Evolutionary conservation across 1,284 basidiomycete species (phyloP), one percentile per base, ranked within the genome.

Genomic region (Gomphus bonarii): DNA sequence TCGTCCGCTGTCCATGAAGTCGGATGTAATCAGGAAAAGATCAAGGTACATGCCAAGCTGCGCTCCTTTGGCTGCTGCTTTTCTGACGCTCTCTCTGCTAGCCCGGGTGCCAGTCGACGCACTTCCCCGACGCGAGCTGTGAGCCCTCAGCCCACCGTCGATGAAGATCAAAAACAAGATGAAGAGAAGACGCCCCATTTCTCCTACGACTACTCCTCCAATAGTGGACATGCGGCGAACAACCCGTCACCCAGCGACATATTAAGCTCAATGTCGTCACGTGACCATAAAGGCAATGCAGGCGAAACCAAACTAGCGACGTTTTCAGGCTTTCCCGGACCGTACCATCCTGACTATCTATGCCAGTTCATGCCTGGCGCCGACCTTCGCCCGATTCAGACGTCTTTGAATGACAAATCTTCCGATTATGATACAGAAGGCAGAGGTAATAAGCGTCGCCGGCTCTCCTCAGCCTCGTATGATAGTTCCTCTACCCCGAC

Each of bases 1-100:
- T 4, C 82, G 88, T 44, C 87, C 88, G 5, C 88, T 90, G 63
- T 87, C 85, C 16, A 90, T 90, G 88, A 90, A 90, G 68, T 88
- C 85, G 10, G 87, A 90, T 62, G 81, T 89, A 49, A 88, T 90
- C 63, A 84, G 87, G 62, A 90, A 89, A 65, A 82, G 87, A 40
- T 86, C 87, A 3, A 76, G 87, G 3, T 85, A 88, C 63, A 85
- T 89, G 59, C 81, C 82, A 20, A 77, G 83, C 31, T 76, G 82
- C 30, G 64, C 69, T 58, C 74, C 73, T 18, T 72, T 72, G 60
- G 74, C 72, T 25, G 66, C 71, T 44, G 72, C 77, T 55, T 53
- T 58, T 52, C 50, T 58, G 82, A 84, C 63, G 83, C 82, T 0
- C 80, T 83, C 1, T 87, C 85, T 20, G 82, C 79, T 2, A 84